phyloP scores from a whole-genome alignment of 2,329 filamentous ascomycete species.

The Plenodomus tracheiphilus region DNA sequence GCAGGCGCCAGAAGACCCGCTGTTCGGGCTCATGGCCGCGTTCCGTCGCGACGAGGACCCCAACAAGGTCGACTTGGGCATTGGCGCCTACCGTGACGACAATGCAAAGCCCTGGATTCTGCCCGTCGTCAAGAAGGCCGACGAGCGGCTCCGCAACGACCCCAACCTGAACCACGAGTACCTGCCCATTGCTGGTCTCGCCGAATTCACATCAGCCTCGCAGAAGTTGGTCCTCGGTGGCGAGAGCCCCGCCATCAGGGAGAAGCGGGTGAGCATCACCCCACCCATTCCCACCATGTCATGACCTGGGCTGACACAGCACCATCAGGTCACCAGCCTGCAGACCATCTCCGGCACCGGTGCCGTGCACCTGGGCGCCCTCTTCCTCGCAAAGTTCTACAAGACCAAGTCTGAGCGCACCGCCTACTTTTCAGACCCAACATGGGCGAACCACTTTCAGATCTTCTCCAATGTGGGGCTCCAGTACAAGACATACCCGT shows the following conservation, averaged over 20 bases:
- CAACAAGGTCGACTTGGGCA: slow-evolving; percentile 90
- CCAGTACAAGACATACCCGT: slow-evolving; percentile 81
- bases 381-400: slow-evolving; percentile 95
- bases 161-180: slow-evolving; percentile 97
- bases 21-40: slow-evolving; percentile 90
- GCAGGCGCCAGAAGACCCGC: slow-evolving; percentile 89
- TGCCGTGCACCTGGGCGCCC: slow-evolving; percentile 87
- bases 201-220: slow-evolving; percentile 83
- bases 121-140: slow-evolving; percentile 95
- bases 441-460: slow-evolving; percentile 98
- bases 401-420: slow-evolving; percentile 64
- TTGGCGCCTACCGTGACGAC: slow-evolving; percentile 94
- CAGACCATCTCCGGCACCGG: slow-evolving; percentile 98
- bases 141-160: slow-evolving; percentile 84
- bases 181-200: slow-evolving; percentile 88
- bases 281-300: slow-evolving; percentile 7
- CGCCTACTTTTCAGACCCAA: slow-evolving; percentile 91
- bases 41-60: slow-evolving; percentile 75
- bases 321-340: slow-evolving; percentile 65
- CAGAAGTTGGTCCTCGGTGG: slow-evolving; percentile 85
- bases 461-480: slow-evolving; percentile 93
- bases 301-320: slow-evolving; percentile 32
- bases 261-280: slow-evolving; percentile 67
- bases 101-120: slow-evolving; percentile 97
- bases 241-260: slow-evolving; percentile 77